phyloP scores from a whole-genome alignment of 2,329 filamentous ascomycete genomes.

The Epichloe brachyelytri region DNA sequence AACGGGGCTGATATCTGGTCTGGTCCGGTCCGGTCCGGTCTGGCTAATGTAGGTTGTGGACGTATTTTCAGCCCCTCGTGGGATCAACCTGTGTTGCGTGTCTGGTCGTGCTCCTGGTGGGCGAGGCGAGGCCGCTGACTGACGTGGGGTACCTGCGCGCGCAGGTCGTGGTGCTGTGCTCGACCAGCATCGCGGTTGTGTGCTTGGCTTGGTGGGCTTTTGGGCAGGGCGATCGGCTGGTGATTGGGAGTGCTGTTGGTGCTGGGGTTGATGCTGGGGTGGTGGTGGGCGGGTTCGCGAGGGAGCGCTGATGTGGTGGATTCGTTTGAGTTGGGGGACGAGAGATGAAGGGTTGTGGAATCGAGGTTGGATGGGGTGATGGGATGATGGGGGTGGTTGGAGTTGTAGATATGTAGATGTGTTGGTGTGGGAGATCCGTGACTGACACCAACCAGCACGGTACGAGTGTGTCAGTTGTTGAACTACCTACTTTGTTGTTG shows the following conservation, averaged over 20 bases:
- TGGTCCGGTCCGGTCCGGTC: too few relatives aligned
- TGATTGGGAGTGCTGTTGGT: constrained; percentile 16
- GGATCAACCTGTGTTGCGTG: constrained; percentile 12
- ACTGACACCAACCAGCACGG: too few relatives aligned
- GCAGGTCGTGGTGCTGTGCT: constrained; percentile 14
- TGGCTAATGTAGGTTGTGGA: constrained; percentile 14
- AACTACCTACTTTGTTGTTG: too few relatives aligned
- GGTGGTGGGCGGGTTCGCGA: constrained; percentile 16
- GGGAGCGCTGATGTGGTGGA: constrained; percentile 18
- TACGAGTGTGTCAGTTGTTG: too few relatives aligned
- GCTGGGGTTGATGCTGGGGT: constrained; percentile 16
- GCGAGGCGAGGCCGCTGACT: constrained; percentile 16
- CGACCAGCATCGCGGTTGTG: constrained; percentile 10
- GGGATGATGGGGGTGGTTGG: too few relatives aligned
- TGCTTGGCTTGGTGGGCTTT: constrained; percentile 10
- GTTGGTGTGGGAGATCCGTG: too few relatives aligned
- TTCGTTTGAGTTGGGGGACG: constrained; percentile 3
- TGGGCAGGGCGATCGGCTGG: constrained; percentile 8
- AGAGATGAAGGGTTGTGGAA: too few relatives aligned
- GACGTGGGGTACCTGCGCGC: constrained; percentile 14
- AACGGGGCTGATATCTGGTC: too few relatives aligned
- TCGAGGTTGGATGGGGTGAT: too few relatives aligned
- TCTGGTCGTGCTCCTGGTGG: constrained; percentile 11
- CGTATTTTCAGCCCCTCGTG: constrained; percentile 11
- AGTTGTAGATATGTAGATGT: too few relatives aligned